These are phyloP conservation scores for Gamarada debralockiae DNA, from an alignment of 495 filamentous ascomycete species.

Conservation along the genomic window DNA sequence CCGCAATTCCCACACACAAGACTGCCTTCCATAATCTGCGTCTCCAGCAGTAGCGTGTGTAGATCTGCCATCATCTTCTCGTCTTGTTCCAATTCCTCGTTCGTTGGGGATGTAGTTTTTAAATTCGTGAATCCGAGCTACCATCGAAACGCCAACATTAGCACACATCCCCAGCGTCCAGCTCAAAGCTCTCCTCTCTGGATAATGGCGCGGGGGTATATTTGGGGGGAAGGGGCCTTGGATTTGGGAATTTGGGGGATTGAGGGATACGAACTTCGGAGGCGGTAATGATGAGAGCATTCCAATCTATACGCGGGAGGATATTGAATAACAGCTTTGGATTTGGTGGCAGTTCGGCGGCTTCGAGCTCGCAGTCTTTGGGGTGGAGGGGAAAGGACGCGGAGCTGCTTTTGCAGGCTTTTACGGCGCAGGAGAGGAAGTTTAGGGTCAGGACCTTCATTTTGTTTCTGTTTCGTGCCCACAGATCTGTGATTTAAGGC, in stretches of 20 bases:
- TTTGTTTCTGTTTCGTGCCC: background rate
- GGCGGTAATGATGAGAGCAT: constrained; percentile 64
- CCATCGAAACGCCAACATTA: background rate
- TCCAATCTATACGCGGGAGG: constrained; percentile 85
- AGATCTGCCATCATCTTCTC: constrained; percentile 70
- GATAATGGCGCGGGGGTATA: too few relatives aligned
- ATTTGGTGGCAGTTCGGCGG: constrained; percentile 76
- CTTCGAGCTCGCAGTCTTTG: constrained; percentile 81
- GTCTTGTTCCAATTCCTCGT: constrained; percentile 54
- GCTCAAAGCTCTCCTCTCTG: too few relatives aligned
- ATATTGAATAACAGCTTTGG: constrained; percentile 75
- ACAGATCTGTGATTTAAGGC: too few relatives aligned
- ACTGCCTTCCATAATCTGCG: constrained; percentile 79
- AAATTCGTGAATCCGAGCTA: constrained; percentile 82
- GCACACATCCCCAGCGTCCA: too few relatives aligned
- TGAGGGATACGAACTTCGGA: constrained; percentile 60
- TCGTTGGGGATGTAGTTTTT: constrained; percentile 56
- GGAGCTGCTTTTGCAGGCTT: constrained; percentile 77
- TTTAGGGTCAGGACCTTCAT: constrained; percentile 98
- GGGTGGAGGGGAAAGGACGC: constrained; percentile 87
- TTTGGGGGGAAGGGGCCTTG: background rate
- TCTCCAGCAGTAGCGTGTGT: constrained; percentile 83
- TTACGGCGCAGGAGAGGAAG: constrained; percentile 94
- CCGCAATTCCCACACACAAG: constrained; percentile 88
- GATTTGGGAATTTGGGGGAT: background rate